Conservation (phyloP, 2,329 filamentous ascomycete genomes). For the Apiospora hydei region DNA sequence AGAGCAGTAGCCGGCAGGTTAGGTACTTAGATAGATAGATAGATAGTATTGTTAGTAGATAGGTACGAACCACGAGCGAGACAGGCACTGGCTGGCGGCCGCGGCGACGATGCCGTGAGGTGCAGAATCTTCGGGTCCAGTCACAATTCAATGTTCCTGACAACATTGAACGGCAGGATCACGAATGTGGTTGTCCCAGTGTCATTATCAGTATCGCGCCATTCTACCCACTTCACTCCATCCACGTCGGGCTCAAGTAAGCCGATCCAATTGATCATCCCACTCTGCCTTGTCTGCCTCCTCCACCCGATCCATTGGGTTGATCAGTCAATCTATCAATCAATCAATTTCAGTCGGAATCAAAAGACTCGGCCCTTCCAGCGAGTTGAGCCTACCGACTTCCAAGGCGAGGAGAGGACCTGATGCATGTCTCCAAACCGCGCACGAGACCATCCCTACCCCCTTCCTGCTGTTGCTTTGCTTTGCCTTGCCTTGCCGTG, state of each 20-base stretch:
- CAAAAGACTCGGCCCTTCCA: conserved; percentile 1
- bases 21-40: neutral
- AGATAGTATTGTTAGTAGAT: neutral
- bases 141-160: neutral
- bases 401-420: conserved; percentile 19
- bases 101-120: conserved; percentile 2
- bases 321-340: conserved; percentile 22
- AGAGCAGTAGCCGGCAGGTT: too few species aligned
- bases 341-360: conserved; percentile 17
- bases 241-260: conserved; percentile 8
- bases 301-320: conserved; percentile 16
- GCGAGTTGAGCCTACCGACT: neutral
- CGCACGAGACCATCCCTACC: conserved; percentile 22
- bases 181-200: neutral
- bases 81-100: neutral
- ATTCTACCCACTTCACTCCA: conserved; percentile 11
- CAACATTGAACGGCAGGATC: neutral
- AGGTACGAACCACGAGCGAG: neutral
- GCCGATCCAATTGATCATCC: conserved; percentile 21
- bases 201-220: conserved; percentile 11
- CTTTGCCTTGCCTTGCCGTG: neutral
- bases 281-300: conserved; percentile 8
- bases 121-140: neutral
- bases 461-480: conserved; percentile 3
- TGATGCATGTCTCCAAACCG: conserved; percentile 23